These are phyloP conservation scores for Calycina herbarum DNA, from an alignment of 2,329 filamentous ascomycete genomes.

Conservation along the genomic window DNA sequence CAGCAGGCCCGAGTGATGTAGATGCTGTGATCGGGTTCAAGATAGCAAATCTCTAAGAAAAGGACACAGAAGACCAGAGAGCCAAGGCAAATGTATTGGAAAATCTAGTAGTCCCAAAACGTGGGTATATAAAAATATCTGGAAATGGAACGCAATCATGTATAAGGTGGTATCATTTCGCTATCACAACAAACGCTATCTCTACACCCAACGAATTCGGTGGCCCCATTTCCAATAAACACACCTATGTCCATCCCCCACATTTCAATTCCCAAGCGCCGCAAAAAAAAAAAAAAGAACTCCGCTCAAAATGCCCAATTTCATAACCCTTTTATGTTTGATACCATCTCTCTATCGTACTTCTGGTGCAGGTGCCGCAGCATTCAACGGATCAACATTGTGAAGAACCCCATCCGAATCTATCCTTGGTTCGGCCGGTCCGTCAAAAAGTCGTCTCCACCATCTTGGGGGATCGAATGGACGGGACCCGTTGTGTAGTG, in stretches of 20 bases:
- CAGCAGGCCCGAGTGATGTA: not conserved
- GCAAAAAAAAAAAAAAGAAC: constrained; percentile 10
- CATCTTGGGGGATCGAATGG: constrained; percentile 87
- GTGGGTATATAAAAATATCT: not conserved
- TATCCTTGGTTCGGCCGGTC: constrained; percentile 50
- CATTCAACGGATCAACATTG: constrained; percentile 61
- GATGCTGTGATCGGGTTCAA: too few species aligned
- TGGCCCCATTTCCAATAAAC: constrained; percentile 7
- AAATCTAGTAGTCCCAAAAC: too few species aligned
- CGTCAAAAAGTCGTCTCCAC: constrained; percentile 85
- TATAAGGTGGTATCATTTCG: constrained; percentile 28
- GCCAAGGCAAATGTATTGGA: too few species aligned
- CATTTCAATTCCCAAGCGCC: constrained; percentile 1
- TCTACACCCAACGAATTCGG: not conserved
- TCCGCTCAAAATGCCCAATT: constrained; percentile 16
- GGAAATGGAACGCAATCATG: not conserved
- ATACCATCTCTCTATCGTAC: constrained; percentile 33
- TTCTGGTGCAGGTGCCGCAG: constrained; percentile 44
- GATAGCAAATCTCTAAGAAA: not conserved
- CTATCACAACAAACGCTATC: constrained; percentile 2
- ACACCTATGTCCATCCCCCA: not conserved
- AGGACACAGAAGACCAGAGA: not conserved
- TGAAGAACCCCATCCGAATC: constrained; percentile 56
- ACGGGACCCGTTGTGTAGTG: constrained; percentile 78
- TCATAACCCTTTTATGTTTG: constrained; percentile 1